phyloP scores from a whole-genome alignment of 495 filamentous ascomycete genomes.

The Friedmanniomyces endolithicus region DNA sequence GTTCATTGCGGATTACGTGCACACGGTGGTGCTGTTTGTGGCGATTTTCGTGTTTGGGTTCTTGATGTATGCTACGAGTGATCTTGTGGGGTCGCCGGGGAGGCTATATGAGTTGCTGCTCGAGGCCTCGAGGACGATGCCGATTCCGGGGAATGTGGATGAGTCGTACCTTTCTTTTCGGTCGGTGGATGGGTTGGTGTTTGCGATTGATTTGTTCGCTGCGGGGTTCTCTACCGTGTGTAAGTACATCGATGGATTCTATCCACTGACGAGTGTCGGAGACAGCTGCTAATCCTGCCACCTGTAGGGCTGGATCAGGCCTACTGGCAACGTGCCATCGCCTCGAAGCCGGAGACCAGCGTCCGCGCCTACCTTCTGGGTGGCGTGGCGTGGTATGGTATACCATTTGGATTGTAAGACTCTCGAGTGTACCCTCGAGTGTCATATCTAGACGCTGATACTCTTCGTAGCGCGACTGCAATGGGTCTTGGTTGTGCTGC shows the following conservation, averaged over 20 bases:
- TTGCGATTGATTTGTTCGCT: conserved; percentile 35
- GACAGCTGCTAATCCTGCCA: conserved; percentile 10
- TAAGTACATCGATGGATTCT: too few species aligned
- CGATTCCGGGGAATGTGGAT: conserved; percentile 37
- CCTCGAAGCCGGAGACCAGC: conserved; percentile 34
- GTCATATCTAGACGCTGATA: too few species aligned
- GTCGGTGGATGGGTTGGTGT: conserved; percentile 34
- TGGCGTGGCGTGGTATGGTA: conserved; percentile 37
- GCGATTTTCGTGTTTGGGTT: conserved; percentile 38
- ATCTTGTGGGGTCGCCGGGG: conserved; percentile 33
- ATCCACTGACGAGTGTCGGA: too few species aligned
- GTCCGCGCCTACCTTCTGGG: conserved; percentile 40
- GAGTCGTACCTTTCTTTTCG: conserved; percentile 44
- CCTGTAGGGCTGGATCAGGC: conserved; percentile 37
- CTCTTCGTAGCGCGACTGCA: conserved; percentile 36
- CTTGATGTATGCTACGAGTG: conserved; percentile 35
- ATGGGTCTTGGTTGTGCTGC: conserved; percentile 39
- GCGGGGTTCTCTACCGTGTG: conserved; percentile 35
- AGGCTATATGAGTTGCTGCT: conserved; percentile 39
- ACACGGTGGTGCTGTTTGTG: conserved; percentile 34
- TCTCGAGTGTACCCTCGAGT: too few species aligned
- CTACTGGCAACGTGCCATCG: conserved; percentile 41
- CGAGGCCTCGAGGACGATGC: conserved; percentile 34
- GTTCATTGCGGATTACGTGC: conserved; percentile 35
- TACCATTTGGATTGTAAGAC: conserved; percentile 42